phyloP scores from a whole-genome alignment of 2,329 filamentous ascomycete species.

The Penicillium psychrosexuale region DNA sequence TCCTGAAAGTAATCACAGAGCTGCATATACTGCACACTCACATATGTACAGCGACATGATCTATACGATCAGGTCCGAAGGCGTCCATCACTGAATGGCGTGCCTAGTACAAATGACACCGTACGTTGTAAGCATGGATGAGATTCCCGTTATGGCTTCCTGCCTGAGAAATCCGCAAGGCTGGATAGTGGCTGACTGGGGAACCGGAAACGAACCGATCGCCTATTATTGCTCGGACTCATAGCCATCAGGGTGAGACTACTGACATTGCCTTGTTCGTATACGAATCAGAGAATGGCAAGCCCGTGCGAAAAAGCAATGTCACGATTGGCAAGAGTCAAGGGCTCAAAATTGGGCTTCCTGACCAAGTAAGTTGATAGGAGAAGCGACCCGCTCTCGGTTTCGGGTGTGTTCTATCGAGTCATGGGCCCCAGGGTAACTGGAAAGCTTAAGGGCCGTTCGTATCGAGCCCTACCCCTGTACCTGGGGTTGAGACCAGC shows the following conservation, averaged over 20 bases:
- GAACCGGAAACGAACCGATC: constrained; percentile 60
- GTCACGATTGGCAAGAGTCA: constrained; percentile 50
- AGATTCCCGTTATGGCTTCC: constrained; percentile 55
- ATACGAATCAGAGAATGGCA: constrained; percentile 56
- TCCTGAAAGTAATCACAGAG: constrained; percentile 38
- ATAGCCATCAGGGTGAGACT: constrained; percentile 61
- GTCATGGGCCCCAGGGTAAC: constrained; percentile 13
- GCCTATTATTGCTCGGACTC: constrained; percentile 25
- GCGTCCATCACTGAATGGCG: constrained; percentile 51
- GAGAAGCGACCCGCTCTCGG: background rate
- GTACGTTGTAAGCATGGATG: constrained; percentile 44
- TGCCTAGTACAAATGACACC: constrained; percentile 17
- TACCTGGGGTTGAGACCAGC: no score
- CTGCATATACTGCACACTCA: background rate
- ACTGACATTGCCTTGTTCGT: constrained; percentile 61
- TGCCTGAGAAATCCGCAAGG: constrained; percentile 55
- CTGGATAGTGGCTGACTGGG: constrained; percentile 56
- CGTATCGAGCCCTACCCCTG: background rate
- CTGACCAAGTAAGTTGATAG: constrained; percentile 11
- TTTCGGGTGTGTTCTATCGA: background rate
- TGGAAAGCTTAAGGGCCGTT: background rate
- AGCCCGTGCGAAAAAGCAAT: constrained; percentile 54
- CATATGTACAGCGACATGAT: constrained; percentile 51
- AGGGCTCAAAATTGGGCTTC: constrained; percentile 21
- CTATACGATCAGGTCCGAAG: constrained; percentile 53